phyloP scores from a whole-genome alignment of 2,329 filamentous ascomycete genomes.

The Monilinia fructicola region DNA sequence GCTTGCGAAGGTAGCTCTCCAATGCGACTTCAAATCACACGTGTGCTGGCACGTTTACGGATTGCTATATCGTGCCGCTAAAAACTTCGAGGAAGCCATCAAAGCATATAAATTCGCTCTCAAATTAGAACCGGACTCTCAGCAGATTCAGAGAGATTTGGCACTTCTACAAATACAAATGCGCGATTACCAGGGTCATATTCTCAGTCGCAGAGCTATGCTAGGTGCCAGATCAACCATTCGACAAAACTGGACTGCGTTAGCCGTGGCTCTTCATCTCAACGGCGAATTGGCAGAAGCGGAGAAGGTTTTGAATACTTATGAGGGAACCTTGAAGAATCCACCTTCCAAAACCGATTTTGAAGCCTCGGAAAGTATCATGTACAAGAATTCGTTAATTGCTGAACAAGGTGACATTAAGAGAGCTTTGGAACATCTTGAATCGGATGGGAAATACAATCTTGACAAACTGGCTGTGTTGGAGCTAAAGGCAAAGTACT shows the following conservation, averaged over 20 bases:
- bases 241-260: constrained; percentile 95
- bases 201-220: constrained; percentile 86
- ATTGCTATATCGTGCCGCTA: constrained; percentile 84
- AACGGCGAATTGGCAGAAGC: constrained; percentile 82
- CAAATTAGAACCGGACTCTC: constrained; percentile 87
- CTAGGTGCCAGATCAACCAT: constrained; percentile 77
- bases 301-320: constrained; percentile 86
- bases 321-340: constrained; percentile 87
- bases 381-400: constrained; percentile 96
- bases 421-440: constrained; percentile 81
- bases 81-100: constrained; percentile 98
- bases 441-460: constrained; percentile 72
- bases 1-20: constrained; percentile 87
- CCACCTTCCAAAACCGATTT: constrained; percentile 75
- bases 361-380: constrained; percentile 87
- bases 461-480: constrained; percentile 82
- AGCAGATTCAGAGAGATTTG: constrained; percentile 90
- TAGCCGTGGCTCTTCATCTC: constrained; percentile 90
- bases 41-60: constrained; percentile 99
- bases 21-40: constrained; percentile 97
- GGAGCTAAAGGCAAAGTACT: constrained; percentile 82
- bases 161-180: constrained; percentile 94
- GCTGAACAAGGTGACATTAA: constrained; percentile 83
- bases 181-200: constrained; percentile 90
- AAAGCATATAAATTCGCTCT: constrained; percentile 98